A percentile compares a stretch with the other conserved stretches of the same genome.
phyloP scores from a whole-genome alignment of 2,329 filamentous ascomycete species.

The Madurella fahalii region DNA sequence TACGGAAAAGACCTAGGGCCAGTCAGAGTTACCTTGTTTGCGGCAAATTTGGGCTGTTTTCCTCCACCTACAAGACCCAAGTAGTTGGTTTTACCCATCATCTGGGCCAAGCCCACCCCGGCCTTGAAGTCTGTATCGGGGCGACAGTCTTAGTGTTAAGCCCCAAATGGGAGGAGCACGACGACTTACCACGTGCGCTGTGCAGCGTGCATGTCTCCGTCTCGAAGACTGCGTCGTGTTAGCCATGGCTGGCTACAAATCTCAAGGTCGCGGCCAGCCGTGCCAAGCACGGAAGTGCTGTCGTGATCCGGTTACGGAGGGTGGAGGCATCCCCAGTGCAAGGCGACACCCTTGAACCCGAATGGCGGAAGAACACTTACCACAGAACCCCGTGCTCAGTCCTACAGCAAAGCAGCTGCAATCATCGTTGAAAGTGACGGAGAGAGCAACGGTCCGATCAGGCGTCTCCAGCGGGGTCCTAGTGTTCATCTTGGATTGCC shows the following conservation, averaged over 20 bases:
- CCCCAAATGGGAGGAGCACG: background rate
- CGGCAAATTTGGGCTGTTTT: conserved; percentile 76
- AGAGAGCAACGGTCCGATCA: conserved; percentile 70
- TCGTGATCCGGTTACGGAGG: too few relatives aligned
- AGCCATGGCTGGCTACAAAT: conserved; percentile 17
- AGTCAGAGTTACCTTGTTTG: conserved; percentile 63
- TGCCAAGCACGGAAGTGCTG: too few relatives aligned
- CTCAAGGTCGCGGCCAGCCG: too few relatives aligned
- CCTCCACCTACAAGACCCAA: conserved; percentile 87
- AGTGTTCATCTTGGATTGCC: conserved; percentile 69
- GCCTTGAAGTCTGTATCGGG: conserved; percentile 64
- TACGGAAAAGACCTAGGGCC: background rate
- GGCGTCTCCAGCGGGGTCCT: conserved; percentile 78
- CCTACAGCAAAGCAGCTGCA: conserved; percentile 83
- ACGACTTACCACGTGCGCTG: conserved; percentile 38
- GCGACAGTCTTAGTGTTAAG: conserved; percentile 6
- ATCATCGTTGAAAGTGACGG: conserved; percentile 80
- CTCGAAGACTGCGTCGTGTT: conserved; percentile 58
- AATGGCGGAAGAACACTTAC: conserved; percentile 41
- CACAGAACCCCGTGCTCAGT: conserved; percentile 78
- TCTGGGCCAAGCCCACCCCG: conserved; percentile 76
- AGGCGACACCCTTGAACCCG: background rate
- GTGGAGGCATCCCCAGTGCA: too few relatives aligned
- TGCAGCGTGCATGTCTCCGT: conserved; percentile 68
- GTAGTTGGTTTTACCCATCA: conserved; percentile 84